These are phyloP conservation scores for Tripidium arundinaceum DNA, from an alignment of 202 grass and related monocot species.

Conservation along the genomic window DNA sequence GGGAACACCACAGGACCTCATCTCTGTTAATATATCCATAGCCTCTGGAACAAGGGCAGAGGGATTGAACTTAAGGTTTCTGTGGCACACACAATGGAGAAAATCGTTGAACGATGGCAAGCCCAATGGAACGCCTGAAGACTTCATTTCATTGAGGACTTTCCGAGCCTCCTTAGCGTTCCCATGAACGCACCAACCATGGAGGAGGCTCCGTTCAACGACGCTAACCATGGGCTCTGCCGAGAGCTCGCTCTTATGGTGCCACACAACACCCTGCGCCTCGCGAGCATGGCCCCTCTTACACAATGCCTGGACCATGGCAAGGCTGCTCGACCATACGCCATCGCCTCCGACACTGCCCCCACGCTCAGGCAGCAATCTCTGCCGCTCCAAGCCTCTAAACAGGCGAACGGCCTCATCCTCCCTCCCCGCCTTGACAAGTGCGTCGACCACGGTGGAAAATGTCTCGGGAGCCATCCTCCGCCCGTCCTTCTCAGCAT, in stretches of 20 bases:
- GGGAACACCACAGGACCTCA: constrained; percentile 40
- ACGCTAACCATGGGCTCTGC: constrained; percentile 32
- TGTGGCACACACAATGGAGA: constrained; percentile 53
- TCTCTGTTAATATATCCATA: constrained; percentile 51
- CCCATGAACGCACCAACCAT: constrained; percentile 63
- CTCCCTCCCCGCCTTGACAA: constrained; percentile 48
- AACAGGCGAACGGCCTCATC: constrained; percentile 52
- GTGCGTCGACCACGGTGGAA: constrained; percentile 38
- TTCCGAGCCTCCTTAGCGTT: constrained; percentile 51
- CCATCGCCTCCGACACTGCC: constrained; percentile 1
- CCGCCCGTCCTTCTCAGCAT: constrained; percentile 32
- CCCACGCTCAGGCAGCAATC: constrained; percentile 30
- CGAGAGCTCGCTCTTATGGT: constrained; percentile 50
- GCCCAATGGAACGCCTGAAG: constrained; percentile 23
- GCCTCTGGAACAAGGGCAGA: constrained; percentile 62
- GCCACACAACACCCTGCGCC: constrained; percentile 49
- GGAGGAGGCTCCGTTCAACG: constrained; percentile 48
- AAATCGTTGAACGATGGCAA: constrained; percentile 56
- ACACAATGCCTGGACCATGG: constrained; percentile 54
- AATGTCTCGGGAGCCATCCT: constrained; percentile 50
- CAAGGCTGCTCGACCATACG: constrained; percentile 38
- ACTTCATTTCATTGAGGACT: constrained; percentile 52
- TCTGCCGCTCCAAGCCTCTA: constrained; percentile 39
- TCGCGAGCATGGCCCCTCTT: constrained; percentile 51
- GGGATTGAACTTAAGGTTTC: constrained; percentile 65